These are phyloP conservation scores for Naumovozyma baii DNA, from an alignment of 805 yeast species.

Conservation along the genomic window DNA sequence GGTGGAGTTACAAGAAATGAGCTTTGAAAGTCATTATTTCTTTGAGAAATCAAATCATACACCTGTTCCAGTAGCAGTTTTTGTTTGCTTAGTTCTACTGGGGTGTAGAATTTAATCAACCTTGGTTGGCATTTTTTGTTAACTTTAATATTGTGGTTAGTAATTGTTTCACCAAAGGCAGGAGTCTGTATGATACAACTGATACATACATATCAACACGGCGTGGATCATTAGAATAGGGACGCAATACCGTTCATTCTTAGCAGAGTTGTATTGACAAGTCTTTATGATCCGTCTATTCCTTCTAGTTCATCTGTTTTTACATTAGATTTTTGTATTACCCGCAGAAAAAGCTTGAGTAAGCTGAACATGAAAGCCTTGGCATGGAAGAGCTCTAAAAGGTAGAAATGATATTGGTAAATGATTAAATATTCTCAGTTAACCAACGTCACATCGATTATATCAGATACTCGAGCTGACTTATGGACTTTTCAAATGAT, in stretches of 20 bases:
- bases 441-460: too few relatives aligned
- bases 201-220: slow-evolving; percentile 63
- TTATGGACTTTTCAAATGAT: background rate
- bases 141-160: slow-evolving; percentile 35
- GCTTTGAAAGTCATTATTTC: slow-evolving; percentile 64
- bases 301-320: too few relatives aligned
- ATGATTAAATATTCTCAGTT: background rate
- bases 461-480: background rate
- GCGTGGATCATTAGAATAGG: slow-evolving; percentile 62
- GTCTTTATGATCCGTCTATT: too few relatives aligned
- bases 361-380: too few relatives aligned
- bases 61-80: slow-evolving; percentile 73
- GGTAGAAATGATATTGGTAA: too few relatives aligned
- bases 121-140: slow-evolving; percentile 88
- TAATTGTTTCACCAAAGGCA: background rate
- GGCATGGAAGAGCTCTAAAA: too few relatives aligned
- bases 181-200: background rate
- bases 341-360: too few relatives aligned
- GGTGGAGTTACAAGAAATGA: slow-evolving; percentile 88
- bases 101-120: slow-evolving; percentile 82
- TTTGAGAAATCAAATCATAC: slow-evolving; percentile 58
- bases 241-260: background rate
- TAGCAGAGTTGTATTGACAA: background rate
- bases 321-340: background rate
- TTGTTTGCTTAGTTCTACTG: slow-evolving; percentile 79